phyloP scores from a whole-genome alignment of 768 basidiomycete genomes.

The Paxillus rubicundulus region DNA sequence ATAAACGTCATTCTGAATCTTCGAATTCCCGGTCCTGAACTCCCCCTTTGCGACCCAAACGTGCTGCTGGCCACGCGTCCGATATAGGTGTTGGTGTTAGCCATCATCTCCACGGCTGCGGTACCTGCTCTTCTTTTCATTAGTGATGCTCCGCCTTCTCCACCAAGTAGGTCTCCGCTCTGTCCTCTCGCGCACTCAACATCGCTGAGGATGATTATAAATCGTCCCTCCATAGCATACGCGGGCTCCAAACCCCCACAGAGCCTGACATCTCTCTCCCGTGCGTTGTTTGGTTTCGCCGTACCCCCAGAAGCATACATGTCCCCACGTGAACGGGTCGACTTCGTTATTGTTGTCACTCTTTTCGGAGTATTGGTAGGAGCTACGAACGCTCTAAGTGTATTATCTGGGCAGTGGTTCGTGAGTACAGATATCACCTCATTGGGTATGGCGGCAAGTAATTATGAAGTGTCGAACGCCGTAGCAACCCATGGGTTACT shows the following conservation, averaged over 20 bases:
- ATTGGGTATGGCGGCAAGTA: not conserved
- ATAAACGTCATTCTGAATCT: not conserved
- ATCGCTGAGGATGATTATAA: not conserved
- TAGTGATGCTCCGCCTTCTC: constrained; percentile 60
- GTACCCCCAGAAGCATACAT: constrained; percentile 49
- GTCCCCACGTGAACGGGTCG: constrained; percentile 62
- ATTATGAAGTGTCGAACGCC: not conserved
- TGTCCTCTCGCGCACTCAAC: not conserved
- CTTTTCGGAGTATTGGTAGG: constrained; percentile 67
- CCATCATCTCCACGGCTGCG: constrained; percentile 63
- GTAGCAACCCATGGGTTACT: constrained; percentile 74
- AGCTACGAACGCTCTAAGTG: constrained; percentile 61
- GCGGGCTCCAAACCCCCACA: constrained; percentile 61
- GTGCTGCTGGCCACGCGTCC: not conserved
- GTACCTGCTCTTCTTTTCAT: constrained; percentile 61
- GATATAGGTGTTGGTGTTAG: constrained; percentile 65
- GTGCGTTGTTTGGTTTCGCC: constrained; percentile 49
- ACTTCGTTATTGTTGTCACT: constrained; percentile 58
- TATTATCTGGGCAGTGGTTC: constrained; percentile 67
- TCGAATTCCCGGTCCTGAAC: not conserved
- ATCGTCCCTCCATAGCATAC: constrained; percentile 46
- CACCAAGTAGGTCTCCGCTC: constrained; percentile 58
- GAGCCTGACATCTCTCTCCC: constrained; percentile 50
- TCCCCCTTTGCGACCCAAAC: not conserved
- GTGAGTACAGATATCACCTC: constrained; percentile 37